phyloP scores from a whole-genome alignment of 805 yeast species.

The Torulaspora franciscae region DNA sequence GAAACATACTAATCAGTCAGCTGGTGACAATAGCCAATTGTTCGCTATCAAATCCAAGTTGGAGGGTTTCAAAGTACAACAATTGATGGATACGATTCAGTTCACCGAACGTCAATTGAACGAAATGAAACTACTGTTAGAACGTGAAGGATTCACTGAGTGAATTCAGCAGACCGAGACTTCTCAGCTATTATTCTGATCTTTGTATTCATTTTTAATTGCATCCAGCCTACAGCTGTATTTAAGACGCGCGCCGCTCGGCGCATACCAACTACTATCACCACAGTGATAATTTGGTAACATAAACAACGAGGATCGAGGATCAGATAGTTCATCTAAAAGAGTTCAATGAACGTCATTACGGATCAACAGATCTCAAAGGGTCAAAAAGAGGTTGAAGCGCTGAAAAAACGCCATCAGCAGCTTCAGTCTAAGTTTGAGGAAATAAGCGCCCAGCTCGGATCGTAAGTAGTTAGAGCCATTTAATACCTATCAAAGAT shows the following conservation, averaged over 20 bases:
- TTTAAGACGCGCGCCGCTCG: no score
- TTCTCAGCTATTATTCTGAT: neutral
- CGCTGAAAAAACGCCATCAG: constrained; percentile 2
- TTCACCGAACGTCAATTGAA: constrained; percentile 27
- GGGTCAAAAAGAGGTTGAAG: constrained; percentile 7
- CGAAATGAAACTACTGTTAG: constrained; percentile 23
- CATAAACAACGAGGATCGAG: neutral
- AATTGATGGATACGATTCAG: constrained; percentile 27
- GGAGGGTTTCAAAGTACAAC: constrained; percentile 22
- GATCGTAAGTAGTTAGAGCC: constrained; percentile 10
- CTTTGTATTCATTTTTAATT: neutral
- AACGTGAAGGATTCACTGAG: neutral
- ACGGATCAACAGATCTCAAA: constrained; percentile 2
- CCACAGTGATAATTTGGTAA: no score
- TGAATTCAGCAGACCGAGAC: neutral
- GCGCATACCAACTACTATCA: no score
- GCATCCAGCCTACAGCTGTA: neutral
- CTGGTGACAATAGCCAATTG: neutral
- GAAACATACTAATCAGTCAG: neutral
- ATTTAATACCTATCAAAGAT: neutral
- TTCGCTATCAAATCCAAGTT: constrained; percentile 2
- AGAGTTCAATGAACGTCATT: neutral
- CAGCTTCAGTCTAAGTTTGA: constrained; percentile 9
- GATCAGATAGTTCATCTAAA: neutral
- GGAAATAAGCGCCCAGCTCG: constrained; percentile 8